Conservation (phyloP, 2,329 filamentous ascomycete genomes). For the Monilinia laxa region DNA sequence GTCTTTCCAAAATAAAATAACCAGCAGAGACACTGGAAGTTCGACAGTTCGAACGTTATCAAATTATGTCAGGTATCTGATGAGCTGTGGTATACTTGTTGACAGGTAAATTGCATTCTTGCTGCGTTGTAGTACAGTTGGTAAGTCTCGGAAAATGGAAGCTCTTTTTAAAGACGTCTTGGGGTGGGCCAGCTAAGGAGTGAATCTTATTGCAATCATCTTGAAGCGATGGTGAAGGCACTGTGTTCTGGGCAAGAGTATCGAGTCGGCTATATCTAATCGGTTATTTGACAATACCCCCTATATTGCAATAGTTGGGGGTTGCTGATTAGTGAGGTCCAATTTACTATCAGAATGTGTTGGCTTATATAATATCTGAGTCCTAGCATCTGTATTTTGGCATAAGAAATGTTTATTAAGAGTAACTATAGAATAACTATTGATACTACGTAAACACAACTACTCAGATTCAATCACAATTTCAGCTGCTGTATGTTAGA, state of each 20-base stretch:
- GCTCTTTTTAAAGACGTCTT: not conserved
- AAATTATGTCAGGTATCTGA: not conserved
- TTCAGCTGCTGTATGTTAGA: too few species aligned
- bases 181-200: not conserved
- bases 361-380: too few species aligned
- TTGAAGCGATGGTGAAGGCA: not conserved
- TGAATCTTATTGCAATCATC: not conserved
- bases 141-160: not conserved
- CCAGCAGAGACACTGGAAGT: not conserved
- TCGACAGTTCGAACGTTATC: not conserved
- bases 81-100: not conserved
- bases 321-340: not conserved
- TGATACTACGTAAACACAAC: too few species aligned
- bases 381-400: too few species aligned
- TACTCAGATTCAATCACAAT: too few species aligned
- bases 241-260: not conserved
- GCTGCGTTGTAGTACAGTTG: not conserved
- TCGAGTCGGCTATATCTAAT: not conserved
- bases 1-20: not conserved
- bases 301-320: not conserved
- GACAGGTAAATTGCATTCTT: not conserved
- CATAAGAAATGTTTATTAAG: too few species aligned
- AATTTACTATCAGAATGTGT: not conserved
- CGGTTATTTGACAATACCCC: not conserved
- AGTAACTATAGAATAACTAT: too few species aligned